A percentile compares a stretch with the other conserved stretches of the same genome.
phyloP scores from a whole-genome alignment of 73 alveolate genomes.

The Stentor coeruleus region DNA sequence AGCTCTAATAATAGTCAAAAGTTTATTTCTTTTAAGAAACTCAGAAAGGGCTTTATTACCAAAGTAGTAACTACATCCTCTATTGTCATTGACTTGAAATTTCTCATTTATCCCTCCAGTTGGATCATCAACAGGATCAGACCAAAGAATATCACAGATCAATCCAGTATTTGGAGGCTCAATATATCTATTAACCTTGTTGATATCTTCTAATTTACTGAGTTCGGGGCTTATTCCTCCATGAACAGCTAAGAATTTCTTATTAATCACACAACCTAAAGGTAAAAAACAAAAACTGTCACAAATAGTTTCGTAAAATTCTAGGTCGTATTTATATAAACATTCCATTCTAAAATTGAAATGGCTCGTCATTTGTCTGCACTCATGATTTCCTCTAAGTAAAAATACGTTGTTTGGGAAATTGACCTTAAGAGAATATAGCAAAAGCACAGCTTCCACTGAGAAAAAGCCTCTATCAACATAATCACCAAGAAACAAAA shows the following conservation, averaged over 20 bases:
- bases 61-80: conserved; percentile 82
- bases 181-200: conserved; percentile 51
- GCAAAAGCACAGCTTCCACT: conserved; percentile 74
- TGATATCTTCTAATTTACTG: conserved; percentile 49
- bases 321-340: conserved; percentile 67
- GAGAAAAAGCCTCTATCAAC: conserved; percentile 87
- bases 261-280: conserved; percentile 56
- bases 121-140: conserved; percentile 79
- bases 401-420: conserved; percentile 59
- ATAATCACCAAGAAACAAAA: conserved; percentile 86
- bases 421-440: conserved; percentile 71
- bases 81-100: conserved; percentile 57
- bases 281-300: conserved; percentile 75
- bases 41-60: conserved; percentile 77
- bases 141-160: conserved; percentile 79
- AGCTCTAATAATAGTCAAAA: conserved; percentile 75
- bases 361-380: background rate
- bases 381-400: conserved; percentile 88
- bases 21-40: conserved; percentile 64
- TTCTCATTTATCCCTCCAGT: conserved; percentile 51
- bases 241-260: conserved; percentile 74
- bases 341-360: conserved; percentile 46
- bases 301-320: conserved; percentile 65
- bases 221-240: conserved; percentile 90
- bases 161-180: conserved; percentile 80